Conservation (phyloP, 495 filamentous ascomycete species). For the Talaromyces stipitatus region DNA sequence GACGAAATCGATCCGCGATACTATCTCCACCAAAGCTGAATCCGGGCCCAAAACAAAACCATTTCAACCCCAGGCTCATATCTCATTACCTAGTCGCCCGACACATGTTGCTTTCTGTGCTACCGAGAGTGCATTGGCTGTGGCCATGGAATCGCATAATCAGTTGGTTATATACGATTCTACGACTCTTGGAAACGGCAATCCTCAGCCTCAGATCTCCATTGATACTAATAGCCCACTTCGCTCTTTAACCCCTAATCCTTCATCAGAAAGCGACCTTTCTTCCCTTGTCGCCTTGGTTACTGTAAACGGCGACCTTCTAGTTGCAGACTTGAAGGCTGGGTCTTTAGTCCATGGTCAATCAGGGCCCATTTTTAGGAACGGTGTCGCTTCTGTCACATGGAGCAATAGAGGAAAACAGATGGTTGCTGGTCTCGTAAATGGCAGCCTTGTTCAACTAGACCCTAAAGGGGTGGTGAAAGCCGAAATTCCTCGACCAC, state of each 20-base stretch:
- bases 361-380: constrained; percentile 59
- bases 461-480: constrained; percentile 69
- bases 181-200: constrained; percentile 52
- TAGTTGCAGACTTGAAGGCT: constrained; percentile 72
- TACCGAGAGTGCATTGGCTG: constrained; percentile 73
- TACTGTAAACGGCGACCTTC: constrained; percentile 68
- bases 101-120: constrained; percentile 87
- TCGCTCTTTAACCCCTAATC: constrained; percentile 74
- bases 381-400: constrained; percentile 72
- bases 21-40: constrained; percentile 53
- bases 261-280: constrained; percentile 46
- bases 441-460: constrained; percentile 79
- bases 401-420: constrained; percentile 95
- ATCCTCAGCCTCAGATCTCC: constrained; percentile 61
- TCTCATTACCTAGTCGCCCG: constrained; percentile 65
- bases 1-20: constrained; percentile 69
- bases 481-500: constrained; percentile 70
- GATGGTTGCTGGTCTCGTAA: constrained; percentile 75
- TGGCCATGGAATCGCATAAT: constrained; percentile 75
- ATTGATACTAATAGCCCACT: constrained; percentile 70
- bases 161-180: constrained; percentile 80
- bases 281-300: constrained; percentile 64
- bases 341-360: constrained; percentile 50
- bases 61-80: constrained; percentile 66
- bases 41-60: constrained; percentile 54